Evolutionary conservation across 441 rosid species (phyloP), one percentile per base, ranked within the genome.

Genomic region (Erodium moschatum): DNA sequence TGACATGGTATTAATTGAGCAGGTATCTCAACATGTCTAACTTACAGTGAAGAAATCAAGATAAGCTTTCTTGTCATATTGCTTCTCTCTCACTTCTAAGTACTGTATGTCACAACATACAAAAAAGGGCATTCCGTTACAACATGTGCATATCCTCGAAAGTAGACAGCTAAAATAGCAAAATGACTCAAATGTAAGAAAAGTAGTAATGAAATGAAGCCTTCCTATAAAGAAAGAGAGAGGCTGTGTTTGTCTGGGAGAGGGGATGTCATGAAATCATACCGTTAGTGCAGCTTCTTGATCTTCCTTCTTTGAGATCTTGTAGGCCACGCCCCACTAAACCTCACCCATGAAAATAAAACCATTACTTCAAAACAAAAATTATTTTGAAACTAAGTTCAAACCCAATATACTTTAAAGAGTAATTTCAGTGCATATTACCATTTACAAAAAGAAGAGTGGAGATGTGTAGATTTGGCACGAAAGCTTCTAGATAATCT

Each of bases 321-420:
- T 93, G 81, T 89, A 91, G 1, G 98, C 96, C 76, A 73, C 93
- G 79, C 98, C 97, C 96, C 97, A 86, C 98, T 91, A 73, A 46
- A 8, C 67, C 72, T 56, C 27, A 7, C 21, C 2, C 27, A 56
- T 56, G 27, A 16, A 56, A 56, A 56, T 2, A 15, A 10, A 44
- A 44, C n/a, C 50, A 44, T 56, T 19, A 15, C n/a, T 3, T 13
- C 56, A 48, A n/a, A 48, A 24, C 27, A 24, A 0, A 24, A 0
- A 24, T 24, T 52, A 52, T 16, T 52, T 50, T n/a, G 60, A 15
- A 15, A 18, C 60, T 52, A 6, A 52, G 27, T 24, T 2, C 27
- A 24, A 24, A 24, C 0, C 4, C 4, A 48, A 48, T 5, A 52
- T 8, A 52, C 2, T 15, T 52, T 52, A 52, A 15, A 52, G 9